Conservation (phyloP, 495 filamentous ascomycete genomes). For the Neurospora hispaniola region DNA sequence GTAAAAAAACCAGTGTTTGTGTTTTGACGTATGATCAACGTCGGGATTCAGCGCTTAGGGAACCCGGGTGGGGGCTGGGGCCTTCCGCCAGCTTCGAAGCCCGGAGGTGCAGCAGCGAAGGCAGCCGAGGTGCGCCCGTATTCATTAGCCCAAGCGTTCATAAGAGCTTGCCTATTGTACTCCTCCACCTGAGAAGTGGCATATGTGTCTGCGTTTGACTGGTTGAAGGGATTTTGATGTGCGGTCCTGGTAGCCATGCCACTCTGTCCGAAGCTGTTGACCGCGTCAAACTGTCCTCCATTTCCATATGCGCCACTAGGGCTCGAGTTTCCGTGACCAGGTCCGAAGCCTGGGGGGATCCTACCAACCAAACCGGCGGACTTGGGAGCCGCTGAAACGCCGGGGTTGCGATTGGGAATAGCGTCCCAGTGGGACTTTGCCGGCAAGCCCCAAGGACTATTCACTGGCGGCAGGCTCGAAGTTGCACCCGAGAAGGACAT, state of each 20-base stretch:
- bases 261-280: not conserved
- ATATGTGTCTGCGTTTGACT: not conserved
- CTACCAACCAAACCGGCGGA: not conserved
- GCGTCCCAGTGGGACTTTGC: not conserved
- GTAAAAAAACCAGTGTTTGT: not conserved
- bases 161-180: constrained; percentile 1
- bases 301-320: not conserved
- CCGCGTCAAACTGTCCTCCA: not conserved
- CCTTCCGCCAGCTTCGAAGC: not conserved
- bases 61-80: not conserved
- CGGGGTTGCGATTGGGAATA: constrained; percentile 2
- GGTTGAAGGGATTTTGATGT: not conserved
- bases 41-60: not conserved
- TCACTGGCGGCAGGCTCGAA: constrained; percentile 19
- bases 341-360: constrained; percentile 2
- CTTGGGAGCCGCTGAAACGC: not conserved
- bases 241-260: not conserved
- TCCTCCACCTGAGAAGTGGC: constrained; percentile 1
- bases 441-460: constrained; percentile 21
- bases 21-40: not conserved
- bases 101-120: not conserved
- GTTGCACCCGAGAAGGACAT: constrained; percentile 11
- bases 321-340: not conserved
- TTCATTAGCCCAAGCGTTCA: constrained; percentile 9
- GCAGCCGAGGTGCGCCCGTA: not conserved